Conservation (phyloP, 106 monocot species). For the Dendrobium officinale region DNA sequence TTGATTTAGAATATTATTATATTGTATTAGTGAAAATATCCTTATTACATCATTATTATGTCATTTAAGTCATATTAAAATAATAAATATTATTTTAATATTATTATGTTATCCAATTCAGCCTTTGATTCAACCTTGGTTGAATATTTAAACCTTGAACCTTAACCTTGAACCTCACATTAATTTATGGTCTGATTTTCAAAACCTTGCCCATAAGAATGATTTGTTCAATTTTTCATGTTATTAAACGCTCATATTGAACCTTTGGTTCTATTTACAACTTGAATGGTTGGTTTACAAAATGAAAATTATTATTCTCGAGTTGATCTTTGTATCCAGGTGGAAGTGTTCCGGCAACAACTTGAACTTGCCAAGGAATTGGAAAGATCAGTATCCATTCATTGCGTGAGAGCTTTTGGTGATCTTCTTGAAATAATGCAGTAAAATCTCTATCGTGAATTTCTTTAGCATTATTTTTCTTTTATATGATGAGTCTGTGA, state of each 20-base stretch:
- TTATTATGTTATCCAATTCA: too few relatives aligned
- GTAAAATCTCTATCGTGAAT: slow-evolving; percentile 31
- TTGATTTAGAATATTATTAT: too few relatives aligned
- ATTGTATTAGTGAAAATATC: too few relatives aligned
- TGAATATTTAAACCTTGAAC: too few relatives aligned
- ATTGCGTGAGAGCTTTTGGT: slow-evolving; percentile 87
- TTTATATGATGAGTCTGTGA: neutral
- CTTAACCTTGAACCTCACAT: too few relatives aligned
- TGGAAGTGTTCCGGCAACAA: slow-evolving; percentile 65
- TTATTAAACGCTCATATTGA: neutral
- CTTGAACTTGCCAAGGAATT: slow-evolving; percentile 75
- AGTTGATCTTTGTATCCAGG: slow-evolving; percentile 27
- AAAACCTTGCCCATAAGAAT: neutral
- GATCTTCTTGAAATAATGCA: slow-evolving; percentile 74
- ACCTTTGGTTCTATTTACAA: neutral
- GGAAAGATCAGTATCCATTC: slow-evolving; percentile 70
- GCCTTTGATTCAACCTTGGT: too few relatives aligned
- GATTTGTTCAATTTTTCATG: neutral
- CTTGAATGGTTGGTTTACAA: neutral
- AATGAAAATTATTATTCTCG: neutral
- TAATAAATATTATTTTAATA: too few relatives aligned
- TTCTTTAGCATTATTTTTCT: neutral
- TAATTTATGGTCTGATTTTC: too few relatives aligned
- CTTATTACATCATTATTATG: too few relatives aligned
- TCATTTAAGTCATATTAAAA: too few relatives aligned